Percentiles rank a stretch among this genome's conserved stretches.
These are phyloP conservation scores for Leptomonas pyrrhocoris DNA, from an alignment of 208 protist species.

Conservation along the genomic window DNA sequence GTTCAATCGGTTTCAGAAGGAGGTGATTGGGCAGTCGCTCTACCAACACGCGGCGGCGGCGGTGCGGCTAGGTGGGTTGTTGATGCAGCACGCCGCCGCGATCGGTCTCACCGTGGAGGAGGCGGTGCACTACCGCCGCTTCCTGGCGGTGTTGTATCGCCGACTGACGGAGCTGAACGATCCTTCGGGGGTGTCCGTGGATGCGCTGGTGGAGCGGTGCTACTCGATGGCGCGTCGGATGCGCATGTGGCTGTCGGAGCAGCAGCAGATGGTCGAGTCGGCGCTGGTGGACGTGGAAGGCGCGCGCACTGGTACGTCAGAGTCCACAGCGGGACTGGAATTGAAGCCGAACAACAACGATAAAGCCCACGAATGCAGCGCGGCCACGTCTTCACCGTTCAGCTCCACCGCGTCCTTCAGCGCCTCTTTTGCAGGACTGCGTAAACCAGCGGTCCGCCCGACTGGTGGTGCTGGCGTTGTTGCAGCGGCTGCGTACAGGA, in stretches of 20 bases:
- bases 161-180: slow-evolving; percentile 21
- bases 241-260: slow-evolving; percentile 48
- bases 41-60: slow-evolving; percentile 27
- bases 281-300: slow-evolving; percentile 12
- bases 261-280: slow-evolving; percentile 32
- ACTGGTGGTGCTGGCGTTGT: background rate
- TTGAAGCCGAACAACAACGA: background rate
- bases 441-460: background rate
- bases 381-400: background rate
- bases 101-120: slow-evolving; percentile 53
- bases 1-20: slow-evolving; percentile 40
- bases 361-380: background rate
- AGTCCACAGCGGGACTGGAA: background rate
- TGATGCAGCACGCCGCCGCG: slow-evolving; percentile 44
- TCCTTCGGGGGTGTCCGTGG: slow-evolving; percentile 20
- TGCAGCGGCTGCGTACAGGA: slow-evolving; percentile 21
- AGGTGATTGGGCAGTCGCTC: slow-evolving; percentile 37
- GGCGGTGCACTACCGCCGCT: slow-evolving; percentile 61
- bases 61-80: slow-evolving; percentile 36
- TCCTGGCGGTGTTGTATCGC: slow-evolving; percentile 45
- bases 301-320: background rate
- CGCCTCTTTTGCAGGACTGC: background rate
- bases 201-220: slow-evolving; percentile 24
- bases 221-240: slow-evolving; percentile 30
- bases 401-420: slow-evolving; percentile 2